Evolutionary conservation across 768 basidiomycete species (phyloP), one percentile per base, ranked within the genome.

Genomic region (Candolleomyces aberdarensis): DNA sequence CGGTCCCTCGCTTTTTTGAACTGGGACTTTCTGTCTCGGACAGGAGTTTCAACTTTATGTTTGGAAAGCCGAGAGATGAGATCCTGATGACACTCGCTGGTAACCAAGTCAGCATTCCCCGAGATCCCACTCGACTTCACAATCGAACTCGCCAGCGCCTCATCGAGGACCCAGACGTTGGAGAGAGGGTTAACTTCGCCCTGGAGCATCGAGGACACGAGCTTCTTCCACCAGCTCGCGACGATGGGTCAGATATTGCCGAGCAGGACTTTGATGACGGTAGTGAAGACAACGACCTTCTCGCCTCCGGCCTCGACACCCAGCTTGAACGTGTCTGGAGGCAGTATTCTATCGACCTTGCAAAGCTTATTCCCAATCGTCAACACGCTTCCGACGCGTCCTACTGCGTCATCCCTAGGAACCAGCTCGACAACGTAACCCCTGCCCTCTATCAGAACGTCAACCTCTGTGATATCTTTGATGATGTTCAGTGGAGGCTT

Each of bases 231-330:
- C 9, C 36, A 4, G 47, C 47, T 20, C 46, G 19, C 32, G 57
- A 58, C 32, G 48, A 48, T 15, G 57, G 48, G 3, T 58, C 57
- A 9, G 57, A 58, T 22, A 36, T 58, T 10, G 57, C 10, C 22
- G 43, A 46, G n/a, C 11, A 10, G 26, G 6, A 11, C n/a, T n/a
- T n/a, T n/a, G n/a, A n/a, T n/a, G n/a, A n/a, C n/a, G n/a, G n/a
- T n/a, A n/a, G n/a, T 5, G 26, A 29, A 3, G 26, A 11, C 8
- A 7, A 32, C 11, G 57, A 31, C 13, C n/a, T n/a, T n/a, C n/a
- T n/a, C n/a, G n/a, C n/a, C n/a, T 8, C 4, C 4, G 47, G 47
- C 8, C 19, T 58, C n/a, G 29, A 58, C 32, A 19, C 13, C 11
- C 13, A 5, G 29, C 26, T 58, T 31, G 41, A 20, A 3, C 22